These are phyloP conservation scores for Lentinula novae-zelandiae DNA, from an alignment of 1,284 basidiomycete species.

Conservation along the genomic window DNA sequence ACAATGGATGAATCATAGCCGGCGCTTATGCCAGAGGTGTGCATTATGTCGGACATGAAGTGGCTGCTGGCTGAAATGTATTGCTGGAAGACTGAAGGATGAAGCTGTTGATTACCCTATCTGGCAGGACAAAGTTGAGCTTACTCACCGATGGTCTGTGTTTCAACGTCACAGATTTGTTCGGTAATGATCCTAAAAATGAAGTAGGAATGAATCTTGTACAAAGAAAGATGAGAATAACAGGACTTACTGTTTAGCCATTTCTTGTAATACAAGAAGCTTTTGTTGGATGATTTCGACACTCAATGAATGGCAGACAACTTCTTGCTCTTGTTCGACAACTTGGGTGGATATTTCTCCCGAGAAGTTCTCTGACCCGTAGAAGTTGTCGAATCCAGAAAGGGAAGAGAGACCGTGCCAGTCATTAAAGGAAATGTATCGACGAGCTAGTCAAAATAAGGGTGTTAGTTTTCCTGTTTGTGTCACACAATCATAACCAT, in stretches of 20 bases:
- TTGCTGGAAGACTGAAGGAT: constrained; percentile 9
- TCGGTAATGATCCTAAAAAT: constrained; percentile 32
- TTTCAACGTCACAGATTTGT: constrained; percentile 30
- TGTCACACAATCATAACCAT: neutral
- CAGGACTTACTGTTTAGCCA: constrained; percentile 25
- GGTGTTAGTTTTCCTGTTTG: neutral
- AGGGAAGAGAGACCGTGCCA: constrained; percentile 16
- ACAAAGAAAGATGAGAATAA: neutral
- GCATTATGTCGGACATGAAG: constrained; percentile 5
- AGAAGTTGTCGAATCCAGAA: constrained; percentile 21
- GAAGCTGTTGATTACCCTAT: neutral
- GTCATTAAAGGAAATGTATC: constrained; percentile 9
- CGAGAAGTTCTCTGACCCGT: constrained; percentile 18
- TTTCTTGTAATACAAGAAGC: constrained; percentile 24
- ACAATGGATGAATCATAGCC: constrained; percentile 14
- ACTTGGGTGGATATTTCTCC: constrained; percentile 12
- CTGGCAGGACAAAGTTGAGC: neutral
- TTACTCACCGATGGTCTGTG: constrained; percentile 23
- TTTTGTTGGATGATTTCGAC: constrained; percentile 26
- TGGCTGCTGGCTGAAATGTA: constrained; percentile 6
- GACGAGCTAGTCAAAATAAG: constrained; percentile 1
- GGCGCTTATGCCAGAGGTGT: constrained; percentile 1
- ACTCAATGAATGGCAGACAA: constrained; percentile 21
- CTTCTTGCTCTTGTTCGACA: constrained; percentile 16
- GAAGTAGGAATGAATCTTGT: neutral